These are phyloP conservation scores for Echinochloa phyllopogon DNA, from an alignment of 176 grass and related monocot species.

Conservation along the genomic window DNA sequence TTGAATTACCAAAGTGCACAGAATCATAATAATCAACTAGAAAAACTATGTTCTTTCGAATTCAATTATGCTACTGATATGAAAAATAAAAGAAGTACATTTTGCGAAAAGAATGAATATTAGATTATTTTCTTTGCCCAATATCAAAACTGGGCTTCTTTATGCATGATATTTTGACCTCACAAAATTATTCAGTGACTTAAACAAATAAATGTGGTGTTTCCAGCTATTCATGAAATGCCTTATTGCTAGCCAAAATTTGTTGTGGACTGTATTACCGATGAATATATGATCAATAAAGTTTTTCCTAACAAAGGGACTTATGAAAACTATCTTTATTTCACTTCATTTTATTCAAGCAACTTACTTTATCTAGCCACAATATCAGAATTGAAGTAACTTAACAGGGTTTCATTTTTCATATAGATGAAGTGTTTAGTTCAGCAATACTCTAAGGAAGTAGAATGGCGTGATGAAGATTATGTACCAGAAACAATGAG, in stretches of 20 bases:
- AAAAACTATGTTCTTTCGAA: background rate
- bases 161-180: background rate
- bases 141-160: background rate
- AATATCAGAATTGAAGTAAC: background rate
- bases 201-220: background rate
- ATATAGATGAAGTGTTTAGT: slow-evolving; percentile 45
- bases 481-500: slow-evolving; percentile 43
- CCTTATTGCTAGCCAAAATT: background rate
- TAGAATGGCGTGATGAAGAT: slow-evolving; percentile 50
- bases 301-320: background rate
- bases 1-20: background rate
- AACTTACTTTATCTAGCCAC: background rate
- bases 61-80: background rate
- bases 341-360: background rate
- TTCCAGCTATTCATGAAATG: background rate
- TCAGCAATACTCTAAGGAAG: slow-evolving; percentile 25
- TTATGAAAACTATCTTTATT: no score
- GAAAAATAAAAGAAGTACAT: background rate
- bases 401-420: background rate
- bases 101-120: background rate
- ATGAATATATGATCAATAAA: background rate
- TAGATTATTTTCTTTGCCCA: background rate
- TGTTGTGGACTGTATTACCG: background rate
- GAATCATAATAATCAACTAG: background rate
- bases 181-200: background rate